Evolutionary conservation across 75 land plant species (phyloP).

Genomic region (Cryptomeria japonica): DNA sequence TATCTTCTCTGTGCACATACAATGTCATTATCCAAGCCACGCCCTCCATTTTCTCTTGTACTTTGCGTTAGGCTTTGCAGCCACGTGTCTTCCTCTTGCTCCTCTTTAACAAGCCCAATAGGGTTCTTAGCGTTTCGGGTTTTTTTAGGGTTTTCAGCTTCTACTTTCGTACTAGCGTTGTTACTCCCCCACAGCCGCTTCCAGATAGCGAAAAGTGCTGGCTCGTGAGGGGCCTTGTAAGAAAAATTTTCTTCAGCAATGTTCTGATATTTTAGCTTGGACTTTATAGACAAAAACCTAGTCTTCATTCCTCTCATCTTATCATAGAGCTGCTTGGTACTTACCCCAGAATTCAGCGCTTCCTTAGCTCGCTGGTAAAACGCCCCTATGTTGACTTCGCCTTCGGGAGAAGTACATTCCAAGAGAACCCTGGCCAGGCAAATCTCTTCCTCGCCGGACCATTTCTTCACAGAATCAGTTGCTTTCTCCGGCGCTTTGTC

Average conservation of each 20-base stretch:
- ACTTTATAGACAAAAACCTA: background rate
- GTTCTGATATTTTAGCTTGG: background rate
- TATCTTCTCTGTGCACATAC: too few species aligned
- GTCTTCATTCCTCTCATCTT: conserved; percentile 1
- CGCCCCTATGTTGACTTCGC: background rate
- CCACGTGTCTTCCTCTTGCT: background rate
- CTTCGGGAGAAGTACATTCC: background rate
- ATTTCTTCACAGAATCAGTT: background rate
- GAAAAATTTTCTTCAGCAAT: background rate
- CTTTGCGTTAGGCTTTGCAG: background rate
- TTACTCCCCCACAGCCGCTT: background rate
- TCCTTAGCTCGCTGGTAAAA: conserved; percentile 2
- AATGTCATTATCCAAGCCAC: background rate
- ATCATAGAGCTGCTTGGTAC: background rate
- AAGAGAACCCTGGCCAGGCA: background rate
- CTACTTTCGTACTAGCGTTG: background rate
- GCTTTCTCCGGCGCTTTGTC: background rate
- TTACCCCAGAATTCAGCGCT: background rate
- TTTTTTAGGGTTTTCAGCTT: background rate
- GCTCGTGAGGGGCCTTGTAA: background rate
- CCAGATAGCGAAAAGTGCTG: background rate
- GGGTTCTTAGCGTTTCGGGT: background rate
- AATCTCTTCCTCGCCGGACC: background rate
- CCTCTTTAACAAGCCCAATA: background rate
- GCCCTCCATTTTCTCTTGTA: background rate